phyloP scores from a whole-genome alignment of 2,329 filamentous ascomycete species.

The Cercospora sesami region DNA sequence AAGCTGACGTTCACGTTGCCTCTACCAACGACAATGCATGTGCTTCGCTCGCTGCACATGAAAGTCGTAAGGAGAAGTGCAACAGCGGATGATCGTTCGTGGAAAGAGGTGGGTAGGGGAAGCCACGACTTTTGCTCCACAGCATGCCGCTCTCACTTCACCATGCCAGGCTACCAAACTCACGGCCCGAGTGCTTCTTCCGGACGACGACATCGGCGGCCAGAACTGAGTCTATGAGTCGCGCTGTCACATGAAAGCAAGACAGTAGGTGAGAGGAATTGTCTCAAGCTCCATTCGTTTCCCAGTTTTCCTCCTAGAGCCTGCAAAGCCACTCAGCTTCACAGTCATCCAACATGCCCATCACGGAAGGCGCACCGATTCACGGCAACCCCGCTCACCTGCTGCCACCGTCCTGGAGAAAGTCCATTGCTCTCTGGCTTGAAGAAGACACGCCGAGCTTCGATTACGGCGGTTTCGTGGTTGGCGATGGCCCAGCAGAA shows the following conservation, averaged over 20 bases:
- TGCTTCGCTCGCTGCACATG: background rate
- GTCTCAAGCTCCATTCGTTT: background rate
- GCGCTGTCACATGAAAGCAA: background rate
- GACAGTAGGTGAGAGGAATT: background rate
- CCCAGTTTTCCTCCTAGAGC: background rate
- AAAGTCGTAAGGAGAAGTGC: background rate
- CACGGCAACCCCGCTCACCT: constrained; percentile 68
- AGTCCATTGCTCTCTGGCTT: constrained; percentile 78
- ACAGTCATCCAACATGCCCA: constrained; percentile 32
- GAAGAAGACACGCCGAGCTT: constrained; percentile 95
- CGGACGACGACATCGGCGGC: constrained; percentile 14
- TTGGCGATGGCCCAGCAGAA: constrained; percentile 64
- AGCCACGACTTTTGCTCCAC: background rate
- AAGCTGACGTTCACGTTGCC: background rate
- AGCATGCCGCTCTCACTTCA: background rate
- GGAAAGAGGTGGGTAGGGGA: background rate
- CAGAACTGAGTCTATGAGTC: constrained; percentile 8
- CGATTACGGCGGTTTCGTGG: constrained; percentile 96
- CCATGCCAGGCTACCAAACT: background rate
- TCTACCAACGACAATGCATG: background rate
- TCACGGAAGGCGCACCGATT: constrained; percentile 54
- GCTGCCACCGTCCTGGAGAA: constrained; percentile 81
- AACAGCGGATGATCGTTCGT: background rate
- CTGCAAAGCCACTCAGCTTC: background rate
- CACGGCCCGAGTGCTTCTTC: constrained; percentile 3